phyloP scores from a whole-genome alignment of 257 asterid species.

The Ehretia macrophylla region DNA sequence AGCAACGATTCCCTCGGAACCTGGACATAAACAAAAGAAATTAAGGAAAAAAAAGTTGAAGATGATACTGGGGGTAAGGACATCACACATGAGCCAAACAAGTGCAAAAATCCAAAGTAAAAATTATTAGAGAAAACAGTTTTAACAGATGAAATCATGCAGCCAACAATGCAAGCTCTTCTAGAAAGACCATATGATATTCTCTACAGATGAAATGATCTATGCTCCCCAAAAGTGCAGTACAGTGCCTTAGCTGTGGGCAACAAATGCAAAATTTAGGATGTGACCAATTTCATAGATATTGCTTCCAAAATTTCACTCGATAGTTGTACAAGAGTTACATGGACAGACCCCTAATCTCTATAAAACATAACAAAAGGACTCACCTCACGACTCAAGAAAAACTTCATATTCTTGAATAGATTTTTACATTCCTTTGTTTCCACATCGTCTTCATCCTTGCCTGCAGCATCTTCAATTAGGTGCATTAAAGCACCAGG shows the following conservation, averaged over 20 bases:
- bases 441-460: conserved; percentile 74
- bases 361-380: background rate
- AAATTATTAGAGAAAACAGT: too few relatives aligned
- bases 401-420: conserved; percentile 68
- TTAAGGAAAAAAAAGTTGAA: background rate
- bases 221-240: too few relatives aligned
- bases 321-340: background rate
- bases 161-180: background rate
- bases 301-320: background rate
- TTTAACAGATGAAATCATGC: too few relatives aligned
- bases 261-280: too few relatives aligned
- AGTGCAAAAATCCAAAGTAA: background rate
- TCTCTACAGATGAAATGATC: too few relatives aligned
- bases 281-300: too few relatives aligned
- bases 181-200: background rate
- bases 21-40: conserved; percentile 31
- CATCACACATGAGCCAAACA: too few relatives aligned
- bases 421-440: conserved; percentile 66
- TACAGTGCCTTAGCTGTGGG: too few relatives aligned
- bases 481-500: conserved; percentile 89
- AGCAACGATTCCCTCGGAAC: conserved; percentile 93
- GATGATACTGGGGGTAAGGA: background rate
- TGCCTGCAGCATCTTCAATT: conserved; percentile 44
- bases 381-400: conserved; percentile 89
- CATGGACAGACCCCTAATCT: background rate